A percentile compares a stretch with the other conserved stretches of the same genome.
phyloP scores from a whole-genome alignment of 805 yeast genomes.

The Candida krabiensis region DNA sequence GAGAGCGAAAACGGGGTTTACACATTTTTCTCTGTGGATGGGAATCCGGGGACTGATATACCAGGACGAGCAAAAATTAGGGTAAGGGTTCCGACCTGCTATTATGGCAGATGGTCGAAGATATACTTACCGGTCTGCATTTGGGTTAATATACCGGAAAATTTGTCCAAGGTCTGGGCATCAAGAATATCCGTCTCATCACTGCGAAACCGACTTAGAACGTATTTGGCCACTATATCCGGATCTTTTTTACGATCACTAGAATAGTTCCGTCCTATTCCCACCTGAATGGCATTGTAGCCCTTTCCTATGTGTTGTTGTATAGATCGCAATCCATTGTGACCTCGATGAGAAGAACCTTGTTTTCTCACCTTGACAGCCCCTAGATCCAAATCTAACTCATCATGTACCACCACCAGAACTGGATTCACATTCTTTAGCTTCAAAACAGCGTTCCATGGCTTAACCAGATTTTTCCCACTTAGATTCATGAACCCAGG shows the following conservation, averaged over 20 bases:
- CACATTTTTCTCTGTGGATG: no score
- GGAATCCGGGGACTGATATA: no score
- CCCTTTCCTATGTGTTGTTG: slow-evolving; percentile 44
- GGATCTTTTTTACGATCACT: slow-evolving; percentile 35
- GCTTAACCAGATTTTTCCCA: slow-evolving; percentile 54
- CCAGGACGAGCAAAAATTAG: no score
- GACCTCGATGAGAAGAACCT: slow-evolving; percentile 71
- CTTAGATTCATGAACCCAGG: slow-evolving; percentile 67
- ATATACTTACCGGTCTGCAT: slow-evolving; percentile 31
- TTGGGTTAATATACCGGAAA: slow-evolving; percentile 38
- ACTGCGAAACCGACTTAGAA: slow-evolving; percentile 51
- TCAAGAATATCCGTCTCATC: slow-evolving; percentile 45
- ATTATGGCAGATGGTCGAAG: no score
- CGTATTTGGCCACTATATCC: slow-evolving; percentile 55
- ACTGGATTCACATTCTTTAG: slow-evolving; percentile 33
- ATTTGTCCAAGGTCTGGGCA: slow-evolving; percentile 40
- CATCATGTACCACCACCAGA: slow-evolving; percentile 75
- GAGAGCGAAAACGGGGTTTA: no score
- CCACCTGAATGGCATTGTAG: slow-evolving; percentile 69
- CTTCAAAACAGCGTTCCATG: slow-evolving; percentile 43
- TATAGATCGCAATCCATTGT: slow-evolving; percentile 75
- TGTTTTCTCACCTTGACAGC: slow-evolving; percentile 60
- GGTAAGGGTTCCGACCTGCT: no score
- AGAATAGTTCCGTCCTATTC: slow-evolving; percentile 67
- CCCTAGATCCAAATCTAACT: slow-evolving; percentile 66